Conservation (phyloP, 768 basidiomycete species). For the Xerocomellus amylosporus region DNA sequence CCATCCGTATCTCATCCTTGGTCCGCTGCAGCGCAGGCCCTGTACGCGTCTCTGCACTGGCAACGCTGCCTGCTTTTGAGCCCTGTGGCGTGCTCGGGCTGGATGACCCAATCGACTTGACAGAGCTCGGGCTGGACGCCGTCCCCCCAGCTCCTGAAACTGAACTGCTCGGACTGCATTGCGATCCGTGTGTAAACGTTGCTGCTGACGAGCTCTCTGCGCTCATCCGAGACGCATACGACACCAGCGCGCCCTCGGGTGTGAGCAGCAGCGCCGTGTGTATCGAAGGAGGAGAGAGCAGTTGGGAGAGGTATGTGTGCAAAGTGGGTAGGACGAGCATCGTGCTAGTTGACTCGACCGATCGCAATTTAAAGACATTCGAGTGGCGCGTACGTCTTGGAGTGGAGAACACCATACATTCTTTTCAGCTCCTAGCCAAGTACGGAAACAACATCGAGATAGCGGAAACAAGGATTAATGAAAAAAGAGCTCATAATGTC, state of each 20-base stretch:
- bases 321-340: constrained; percentile 74
- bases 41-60: constrained; percentile 3
- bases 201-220: not conserved
- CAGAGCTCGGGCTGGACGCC: constrained; percentile 12
- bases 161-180: constrained; percentile 6
- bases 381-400: not conserved
- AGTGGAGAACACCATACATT: constrained; percentile 28
- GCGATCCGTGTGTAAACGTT: constrained; percentile 1
- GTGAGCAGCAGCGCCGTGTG: constrained; percentile 74
- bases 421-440: constrained; percentile 5
- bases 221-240: constrained; percentile 53
- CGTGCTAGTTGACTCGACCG: not conserved
- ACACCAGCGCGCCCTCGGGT: constrained; percentile 71
- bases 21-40: constrained; percentile 32
- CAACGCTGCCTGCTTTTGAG: constrained; percentile 13
- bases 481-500: not conserved
- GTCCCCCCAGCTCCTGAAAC: not conserved
- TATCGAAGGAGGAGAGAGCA: constrained; percentile 55
- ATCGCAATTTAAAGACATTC: not conserved
- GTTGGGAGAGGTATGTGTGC: constrained; percentile 60
- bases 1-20: constrained; percentile 72
- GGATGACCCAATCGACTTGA: constrained; percentile 10
- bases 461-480: constrained; percentile 2
- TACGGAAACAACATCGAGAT: constrained; percentile 17
- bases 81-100: constrained; percentile 6